Base-by-base conservation (phyloP, 2,329 filamentous ascomycete species). In the Gaeumannomyces tritici region DNA sequence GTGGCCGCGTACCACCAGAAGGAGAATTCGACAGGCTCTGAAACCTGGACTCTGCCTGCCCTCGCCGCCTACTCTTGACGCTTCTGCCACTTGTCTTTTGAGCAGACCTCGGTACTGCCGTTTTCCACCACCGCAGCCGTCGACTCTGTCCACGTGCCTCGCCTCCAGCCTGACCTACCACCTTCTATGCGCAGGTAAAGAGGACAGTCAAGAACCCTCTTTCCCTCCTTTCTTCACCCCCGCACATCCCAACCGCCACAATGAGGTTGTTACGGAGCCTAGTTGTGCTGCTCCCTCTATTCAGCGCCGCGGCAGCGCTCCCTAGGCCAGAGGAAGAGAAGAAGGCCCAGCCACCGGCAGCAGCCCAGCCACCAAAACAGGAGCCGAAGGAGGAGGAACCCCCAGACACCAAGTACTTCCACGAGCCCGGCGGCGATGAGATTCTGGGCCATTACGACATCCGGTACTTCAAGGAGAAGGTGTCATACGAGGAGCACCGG, bases 371-470 rank as follows among this genome's bases (percentile, higher is more conserved):
- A 3, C 12, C 35, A 12, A 54, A 33, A 35, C 18, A 54, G 56
- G 55, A 59, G n/a, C 33, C 57, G 15, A 28, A 57, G 60, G 33
- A 29, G 35, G 35, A 54, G 51, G 59, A 61, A 27, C 27, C 60
- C 28, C 35, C 11, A 35, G 76, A 78, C 61, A 72, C 70, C 62
- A 89, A 89, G 70, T 89, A 89, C 73, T 89, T 89, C 73, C 77
- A 81, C 63, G 88, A 90, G 70, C 83, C 87, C 0, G 86, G 87
- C 60, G 76, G 75, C 62, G 79, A 80, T 67, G 76, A 84, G 61
- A 79, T 80, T 33, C 80, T 89, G 27, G 83, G 84, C 61, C 90
- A 93, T 75, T 93, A 93, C 73, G 90, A 93, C 73, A 73, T 71
- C 28, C 85, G 90, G 65, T 93, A 82, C 75, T 93, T 89, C 75